These are phyloP conservation scores for Hirsutella thompsonii DNA, from an alignment of 2,329 filamentous ascomycete species.

Conservation along the genomic window DNA sequence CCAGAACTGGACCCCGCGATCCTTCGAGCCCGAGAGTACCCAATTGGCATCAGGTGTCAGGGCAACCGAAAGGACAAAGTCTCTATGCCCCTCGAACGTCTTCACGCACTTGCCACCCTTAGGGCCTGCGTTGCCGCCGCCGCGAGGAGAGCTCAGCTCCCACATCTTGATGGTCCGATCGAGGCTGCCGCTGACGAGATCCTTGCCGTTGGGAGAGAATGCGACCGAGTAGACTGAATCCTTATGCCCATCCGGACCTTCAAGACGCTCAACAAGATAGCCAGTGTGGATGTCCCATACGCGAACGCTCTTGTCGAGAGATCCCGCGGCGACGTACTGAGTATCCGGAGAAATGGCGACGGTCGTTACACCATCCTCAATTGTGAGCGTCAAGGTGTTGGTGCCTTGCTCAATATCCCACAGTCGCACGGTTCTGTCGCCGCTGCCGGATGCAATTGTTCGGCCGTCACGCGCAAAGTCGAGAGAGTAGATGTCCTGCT, in stretches of 20 bases:
- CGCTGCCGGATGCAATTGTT: constrained; percentile 89
- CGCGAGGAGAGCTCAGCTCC: constrained; percentile 68
- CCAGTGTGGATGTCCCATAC: constrained; percentile 90
- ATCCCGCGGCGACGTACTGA: constrained; percentile 86
- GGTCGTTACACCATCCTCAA: constrained; percentile 94
- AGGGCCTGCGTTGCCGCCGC: constrained; percentile 50
- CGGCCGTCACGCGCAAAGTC: constrained; percentile 91
- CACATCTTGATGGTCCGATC: constrained; percentile 99
- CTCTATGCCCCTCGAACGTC: constrained; percentile 95
- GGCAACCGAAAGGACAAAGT: constrained; percentile 93
- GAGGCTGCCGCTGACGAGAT: constrained; percentile 85
- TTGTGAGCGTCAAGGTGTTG: constrained; percentile 74
- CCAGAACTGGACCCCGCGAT: constrained; percentile 97
- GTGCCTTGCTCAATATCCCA: constrained; percentile 87
- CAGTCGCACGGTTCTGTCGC: constrained; percentile 84
- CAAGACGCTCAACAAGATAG: constrained; percentile 78
- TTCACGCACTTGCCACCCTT: constrained; percentile 90
- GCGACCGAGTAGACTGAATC: constrained; percentile 95
- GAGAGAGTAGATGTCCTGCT: constrained; percentile 95
- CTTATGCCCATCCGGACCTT: constrained; percentile 89
- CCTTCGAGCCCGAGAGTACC: constrained; percentile 96
- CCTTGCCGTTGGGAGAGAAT: constrained; percentile 85
- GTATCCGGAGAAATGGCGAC: constrained; percentile 95
- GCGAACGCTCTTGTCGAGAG: constrained; percentile 91
- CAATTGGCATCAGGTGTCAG: constrained; percentile 87